Conservation (phyloP, 2,329 filamentous ascomycete species). For the Penicillium concentricum region DNA sequence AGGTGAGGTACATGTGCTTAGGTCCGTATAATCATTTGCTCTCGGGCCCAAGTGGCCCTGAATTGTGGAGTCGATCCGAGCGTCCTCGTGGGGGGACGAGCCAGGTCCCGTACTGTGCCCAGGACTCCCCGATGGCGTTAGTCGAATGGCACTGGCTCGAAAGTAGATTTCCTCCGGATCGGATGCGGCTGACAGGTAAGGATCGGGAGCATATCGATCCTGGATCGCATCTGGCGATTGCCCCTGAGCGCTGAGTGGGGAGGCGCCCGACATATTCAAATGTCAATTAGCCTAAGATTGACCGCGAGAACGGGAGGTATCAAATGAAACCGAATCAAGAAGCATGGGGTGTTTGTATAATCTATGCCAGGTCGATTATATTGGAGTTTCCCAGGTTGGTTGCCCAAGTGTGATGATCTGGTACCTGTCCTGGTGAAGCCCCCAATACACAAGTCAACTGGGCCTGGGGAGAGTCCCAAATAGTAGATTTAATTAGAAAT, state of each 20-base stretch:
- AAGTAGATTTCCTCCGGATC: slow-evolving; percentile 41
- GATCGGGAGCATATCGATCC: slow-evolving; percentile 35
- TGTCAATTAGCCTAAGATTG: neutral
- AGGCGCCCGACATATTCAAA: slow-evolving; percentile 24
- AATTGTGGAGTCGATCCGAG: slow-evolving; percentile 16
- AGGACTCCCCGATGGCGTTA: slow-evolving; percentile 29
- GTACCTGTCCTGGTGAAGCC: neutral
- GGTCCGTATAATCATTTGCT: slow-evolving; percentile 10
- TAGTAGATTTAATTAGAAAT: neutral
- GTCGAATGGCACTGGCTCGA: slow-evolving; percentile 31
- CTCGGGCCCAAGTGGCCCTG: slow-evolving; percentile 9
- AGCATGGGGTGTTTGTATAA: neutral
- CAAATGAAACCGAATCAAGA: neutral
- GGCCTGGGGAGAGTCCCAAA: neutral
- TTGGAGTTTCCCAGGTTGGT: neutral
- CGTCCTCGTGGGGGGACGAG: slow-evolving; percentile 14
- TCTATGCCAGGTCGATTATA: neutral
- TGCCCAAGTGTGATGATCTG: neutral
- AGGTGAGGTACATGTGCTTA: slow-evolving; percentile 10
- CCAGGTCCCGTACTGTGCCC: slow-evolving; percentile 17
- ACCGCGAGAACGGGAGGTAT: neutral
- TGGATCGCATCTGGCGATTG: slow-evolving; percentile 30
- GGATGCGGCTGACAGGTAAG: slow-evolving; percentile 40
- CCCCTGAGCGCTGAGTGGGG: slow-evolving; percentile 19
- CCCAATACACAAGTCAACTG: neutral